A percentile compares a stretch with the other conserved stretches of the same genome.
phyloP scores from a whole-genome alignment of 2,329 filamentous ascomycete genomes.

The Ophiosphaerella herpotricha region DNA sequence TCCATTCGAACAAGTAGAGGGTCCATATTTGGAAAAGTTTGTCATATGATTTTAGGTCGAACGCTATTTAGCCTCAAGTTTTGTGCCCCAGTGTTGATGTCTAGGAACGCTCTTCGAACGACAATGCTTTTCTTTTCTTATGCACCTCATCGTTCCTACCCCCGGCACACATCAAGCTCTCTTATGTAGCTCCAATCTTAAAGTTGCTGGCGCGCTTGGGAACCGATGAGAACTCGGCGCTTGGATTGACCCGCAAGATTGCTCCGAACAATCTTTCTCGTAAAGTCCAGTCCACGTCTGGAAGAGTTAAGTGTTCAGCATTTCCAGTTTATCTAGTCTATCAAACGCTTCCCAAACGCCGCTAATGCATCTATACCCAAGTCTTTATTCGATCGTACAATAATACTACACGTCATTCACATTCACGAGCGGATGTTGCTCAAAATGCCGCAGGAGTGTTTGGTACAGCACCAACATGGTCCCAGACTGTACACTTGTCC shows the following conservation, averaged over 20 bases:
- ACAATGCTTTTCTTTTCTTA: conserved; percentile 61
- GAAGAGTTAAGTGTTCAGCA: conserved; percentile 6
- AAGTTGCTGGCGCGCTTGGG: conserved; percentile 26
- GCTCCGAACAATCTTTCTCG: background rate
- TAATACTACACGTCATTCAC: conserved; percentile 22
- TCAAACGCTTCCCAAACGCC: conserved; percentile 20
- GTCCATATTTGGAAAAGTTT: too few species aligned
- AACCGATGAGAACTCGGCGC: conserved; percentile 22
- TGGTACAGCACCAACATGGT: conserved; percentile 98
- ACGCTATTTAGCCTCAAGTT: conserved; percentile 17
- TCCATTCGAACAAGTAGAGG: too few species aligned
- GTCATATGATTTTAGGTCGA: conserved; percentile 14
- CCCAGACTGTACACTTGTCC: conserved; percentile 96
- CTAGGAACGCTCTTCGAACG: conserved; percentile 59
- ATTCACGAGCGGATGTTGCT: conserved; percentile 54
- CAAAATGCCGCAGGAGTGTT: conserved; percentile 77
- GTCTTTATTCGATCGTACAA: conserved; percentile 19
- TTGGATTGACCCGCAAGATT: conserved; percentile 25
- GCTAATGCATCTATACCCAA: conserved; percentile 17
- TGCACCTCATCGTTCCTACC: conserved; percentile 37
- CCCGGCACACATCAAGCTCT: conserved; percentile 31
- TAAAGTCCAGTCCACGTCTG: background rate
- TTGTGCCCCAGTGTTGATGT: conserved; percentile 50
- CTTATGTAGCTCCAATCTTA: conserved; percentile 25
- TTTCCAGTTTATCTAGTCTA: conserved; percentile 13